Percentiles rank a stretch among this genome's conserved stretches.
Conservation (phyloP, 257 asterid genomes). For the Lycium barbarum region DNA sequence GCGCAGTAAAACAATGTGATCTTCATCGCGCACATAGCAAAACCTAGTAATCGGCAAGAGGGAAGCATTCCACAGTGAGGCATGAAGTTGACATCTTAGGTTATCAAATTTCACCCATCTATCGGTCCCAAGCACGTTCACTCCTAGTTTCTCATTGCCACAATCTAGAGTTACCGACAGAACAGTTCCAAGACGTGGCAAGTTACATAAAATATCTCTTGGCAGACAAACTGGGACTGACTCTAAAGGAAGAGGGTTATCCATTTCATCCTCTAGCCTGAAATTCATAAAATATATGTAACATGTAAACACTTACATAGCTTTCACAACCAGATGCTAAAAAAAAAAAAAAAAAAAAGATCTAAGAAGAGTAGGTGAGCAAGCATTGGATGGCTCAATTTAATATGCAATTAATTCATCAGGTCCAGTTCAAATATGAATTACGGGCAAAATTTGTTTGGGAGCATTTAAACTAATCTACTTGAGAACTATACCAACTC, state of each 20-base stretch:
- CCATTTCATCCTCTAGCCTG: conserved; percentile 72
- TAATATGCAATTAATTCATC: background rate
- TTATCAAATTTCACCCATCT: conserved; percentile 68
- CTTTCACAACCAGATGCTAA: background rate
- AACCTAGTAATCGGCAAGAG: conserved; percentile 65
- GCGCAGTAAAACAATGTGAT: conserved; percentile 48
- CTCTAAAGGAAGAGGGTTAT: conserved; percentile 65
- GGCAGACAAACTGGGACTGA: conserved; percentile 58
- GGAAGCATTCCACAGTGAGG: conserved; percentile 63
- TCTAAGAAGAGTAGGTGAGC: background rate
- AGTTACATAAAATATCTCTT: conserved; percentile 64
- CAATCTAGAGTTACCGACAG: conserved; percentile 59
- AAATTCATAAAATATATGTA: conserved; percentile 4
- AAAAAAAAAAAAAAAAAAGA: too few species aligned
- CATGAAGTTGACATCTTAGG: conserved; percentile 54
- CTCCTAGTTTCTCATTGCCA: conserved; percentile 51
- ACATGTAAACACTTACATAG: background rate
- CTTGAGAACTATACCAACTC: background rate
- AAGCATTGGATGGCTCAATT: background rate
- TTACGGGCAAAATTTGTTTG: background rate
- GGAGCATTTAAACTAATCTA: background rate
- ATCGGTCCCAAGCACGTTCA: conserved; percentile 50
- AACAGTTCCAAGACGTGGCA: conserved; percentile 76
- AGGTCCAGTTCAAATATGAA: background rate
- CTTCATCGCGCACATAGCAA: conserved; percentile 67